Base-by-base conservation (phyloP, 192 early-diverging fungal species). In the Entomortierella chlamydospora region DNA sequence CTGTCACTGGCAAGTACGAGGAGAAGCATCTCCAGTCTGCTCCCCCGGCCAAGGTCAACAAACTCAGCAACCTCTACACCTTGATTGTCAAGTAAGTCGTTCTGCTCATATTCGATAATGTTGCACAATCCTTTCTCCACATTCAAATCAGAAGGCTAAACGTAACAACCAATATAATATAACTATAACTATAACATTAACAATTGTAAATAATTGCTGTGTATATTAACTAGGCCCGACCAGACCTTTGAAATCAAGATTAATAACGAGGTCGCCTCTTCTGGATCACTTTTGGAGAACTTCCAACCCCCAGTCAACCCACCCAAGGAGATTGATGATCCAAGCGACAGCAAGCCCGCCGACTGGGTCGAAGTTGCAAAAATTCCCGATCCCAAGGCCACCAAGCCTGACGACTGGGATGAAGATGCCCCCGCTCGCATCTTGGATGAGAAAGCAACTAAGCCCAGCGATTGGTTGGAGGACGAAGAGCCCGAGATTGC, bases 351-450 rank as follows among this genome's bases (percentile, higher is more conserved):
- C 58, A 96, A 95, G 88, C 96, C 96, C 20, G 79, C 77, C 5
- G 91, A 95, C 84, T 97, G 96, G 96, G 95, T 94, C 28, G 95
- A 96, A 56, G 86, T 87, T 29, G 93, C 91, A 60, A 88, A 92
- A 81, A 96, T 97, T 57, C 68, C 89, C 10, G 96, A 97, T 79
- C 90, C 93, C 26, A 77, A 64, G 49, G 79, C 83, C 1, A 73
- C 52, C 31, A 84, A 84, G 57, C 83, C 83, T 13, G 83, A 57
- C 6, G 83, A 84, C 51, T 84, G 83, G 93, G 94, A 97, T 70
- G 96, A 97, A 77, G 87, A 93, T 58, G 96, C 96, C 33, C 96
- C 95, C 8, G 39, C 81, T 34, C 87, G 91, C 71, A 91, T 97
- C 61, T 58, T 84, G 1, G 93, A 97, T 68, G 89, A 89, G 65